Evolutionary conservation across 2,329 filamentous ascomycete genomes (phyloP), one percentile per base, ranked within the genome.

Genomic region (Fusarium floridanum): DNA sequence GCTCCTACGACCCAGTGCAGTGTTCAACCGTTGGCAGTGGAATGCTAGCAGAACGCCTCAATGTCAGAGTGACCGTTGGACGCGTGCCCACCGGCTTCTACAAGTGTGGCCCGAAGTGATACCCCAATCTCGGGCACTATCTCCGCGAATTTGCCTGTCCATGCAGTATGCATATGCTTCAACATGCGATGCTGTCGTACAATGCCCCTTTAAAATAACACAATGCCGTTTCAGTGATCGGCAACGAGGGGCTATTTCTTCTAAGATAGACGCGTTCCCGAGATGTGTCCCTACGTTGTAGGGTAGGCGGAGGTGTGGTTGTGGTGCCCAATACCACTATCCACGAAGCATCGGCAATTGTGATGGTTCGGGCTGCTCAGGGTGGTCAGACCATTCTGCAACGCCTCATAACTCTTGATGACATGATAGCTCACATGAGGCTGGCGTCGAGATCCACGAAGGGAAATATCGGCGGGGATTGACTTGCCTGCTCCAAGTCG

Each of bases 1-100:
- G 34, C 29, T 29, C 41, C 34, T 55, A 12, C 12, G 10, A 20
- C 61, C 50, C 45, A 16, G 36, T 32, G 17, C 11, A 20, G 41
- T 16, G n/a, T 22, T 53, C 12, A 24, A 43, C 69, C 55, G 72
- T 75, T 73, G 17, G 22, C 66, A 22, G 62, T 67, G 68, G 61
- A 66, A 69, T 69, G 29, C 50, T 55, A 37, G 20, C 9, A 39
- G 16, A 20, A 27, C 27, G 17, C 14, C 45, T 17, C 24, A 20
- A 29, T 6, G 61, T 27, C 36, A 41, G 37, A 22, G 24, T 29
- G 61, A 11, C 43, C 24, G 50, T 34, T 16, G n/a, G 16, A 24
- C 34, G 27, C 60, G 16, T 36, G 41, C 60, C 16, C 32, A 34
- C 34, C 36, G 61, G 34, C 48, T 41, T 53, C n/a, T 14, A 27